Percentiles rank a stretch among this genome's conserved stretches.
phyloP scores from a whole-genome alignment of 2,329 filamentous ascomycete genomes.

The Diaporthe helianthi region DNA sequence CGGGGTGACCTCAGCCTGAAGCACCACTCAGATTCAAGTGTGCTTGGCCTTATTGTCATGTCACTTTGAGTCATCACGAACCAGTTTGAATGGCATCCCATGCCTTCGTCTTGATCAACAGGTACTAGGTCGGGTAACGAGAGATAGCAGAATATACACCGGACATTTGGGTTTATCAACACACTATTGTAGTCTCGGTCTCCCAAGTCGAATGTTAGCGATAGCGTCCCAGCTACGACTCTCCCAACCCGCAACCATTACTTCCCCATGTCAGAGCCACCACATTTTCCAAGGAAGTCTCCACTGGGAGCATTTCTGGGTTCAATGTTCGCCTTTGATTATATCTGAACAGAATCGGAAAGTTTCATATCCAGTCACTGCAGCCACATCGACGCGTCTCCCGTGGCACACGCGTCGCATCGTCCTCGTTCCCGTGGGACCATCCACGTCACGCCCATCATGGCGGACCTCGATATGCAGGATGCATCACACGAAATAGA shows the following conservation, averaged over 20 bases:
- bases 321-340: background rate
- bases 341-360: background rate
- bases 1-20: background rate
- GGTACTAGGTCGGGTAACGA: background rate
- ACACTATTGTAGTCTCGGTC: background rate
- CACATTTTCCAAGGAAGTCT: background rate
- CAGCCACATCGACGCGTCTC: conserved; percentile 11
- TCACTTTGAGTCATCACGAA: background rate
- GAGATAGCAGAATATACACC: background rate
- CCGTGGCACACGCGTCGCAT: background rate
- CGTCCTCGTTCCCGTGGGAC: background rate
- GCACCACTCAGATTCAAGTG: conserved; percentile 4
- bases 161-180: background rate
- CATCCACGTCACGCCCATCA: conserved; percentile 29
- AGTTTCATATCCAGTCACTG: background rate
- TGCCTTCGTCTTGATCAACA: background rate
- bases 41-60: conserved; percentile 14
- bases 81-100: background rate
- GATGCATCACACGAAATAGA: conserved; percentile 43
- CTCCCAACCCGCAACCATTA: background rate
- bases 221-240: background rate
- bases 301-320: background rate
- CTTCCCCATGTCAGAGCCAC: background rate
- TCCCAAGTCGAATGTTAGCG: background rate
- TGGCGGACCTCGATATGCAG: conserved; percentile 35